Percentiles rank a stretch among this genome's conserved stretches.
phyloP scores from a whole-genome alignment of 805 yeast genomes.

The Barnettozyma sp. region DNA sequence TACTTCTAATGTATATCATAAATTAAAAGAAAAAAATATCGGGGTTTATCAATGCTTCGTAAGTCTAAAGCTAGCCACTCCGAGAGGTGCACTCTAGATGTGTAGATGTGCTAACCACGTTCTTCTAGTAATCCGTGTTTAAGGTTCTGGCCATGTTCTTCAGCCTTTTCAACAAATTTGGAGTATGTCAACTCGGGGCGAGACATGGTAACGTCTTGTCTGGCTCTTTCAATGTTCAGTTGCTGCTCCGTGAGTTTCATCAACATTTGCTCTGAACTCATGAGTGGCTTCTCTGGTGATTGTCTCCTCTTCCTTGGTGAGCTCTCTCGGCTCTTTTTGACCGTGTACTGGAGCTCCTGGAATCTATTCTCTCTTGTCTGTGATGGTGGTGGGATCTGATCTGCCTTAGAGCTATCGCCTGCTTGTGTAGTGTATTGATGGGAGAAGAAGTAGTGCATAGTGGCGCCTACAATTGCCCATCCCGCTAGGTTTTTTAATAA shows the following conservation, averaged over 20 bases:
- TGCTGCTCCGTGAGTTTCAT: constrained; percentile 17
- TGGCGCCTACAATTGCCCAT: constrained; percentile 16
- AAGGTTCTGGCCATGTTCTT: constrained; percentile 12
- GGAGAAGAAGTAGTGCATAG: constrained; percentile 15
- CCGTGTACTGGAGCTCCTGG: constrained; percentile 20
- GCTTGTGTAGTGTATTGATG: neutral
- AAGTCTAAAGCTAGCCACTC: no score
- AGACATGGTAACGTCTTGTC: constrained; percentile 10
- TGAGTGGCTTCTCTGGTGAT: constrained; percentile 1
- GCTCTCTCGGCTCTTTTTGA: constrained; percentile 11
- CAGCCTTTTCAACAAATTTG: constrained; percentile 21
- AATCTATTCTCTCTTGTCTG: constrained; percentile 6
- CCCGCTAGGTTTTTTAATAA: constrained; percentile 16
- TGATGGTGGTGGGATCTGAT: no score
- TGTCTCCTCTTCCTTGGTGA: constrained; percentile 11
- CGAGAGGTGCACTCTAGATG: no score
- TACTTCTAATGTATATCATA: constrained; percentile 11
- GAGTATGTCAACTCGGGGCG: constrained; percentile 12
- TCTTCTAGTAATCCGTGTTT: neutral
- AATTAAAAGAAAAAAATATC: constrained; percentile 14
- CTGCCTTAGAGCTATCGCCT: no score
- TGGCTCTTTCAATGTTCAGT: constrained; percentile 15
- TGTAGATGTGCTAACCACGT: no score
- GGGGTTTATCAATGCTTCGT: no score
- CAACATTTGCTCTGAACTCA: constrained; percentile 6